These are phyloP conservation scores for Pleurotus eryngii DNA, from an alignment of 768 basidiomycete species.

Conservation along the genomic window DNA sequence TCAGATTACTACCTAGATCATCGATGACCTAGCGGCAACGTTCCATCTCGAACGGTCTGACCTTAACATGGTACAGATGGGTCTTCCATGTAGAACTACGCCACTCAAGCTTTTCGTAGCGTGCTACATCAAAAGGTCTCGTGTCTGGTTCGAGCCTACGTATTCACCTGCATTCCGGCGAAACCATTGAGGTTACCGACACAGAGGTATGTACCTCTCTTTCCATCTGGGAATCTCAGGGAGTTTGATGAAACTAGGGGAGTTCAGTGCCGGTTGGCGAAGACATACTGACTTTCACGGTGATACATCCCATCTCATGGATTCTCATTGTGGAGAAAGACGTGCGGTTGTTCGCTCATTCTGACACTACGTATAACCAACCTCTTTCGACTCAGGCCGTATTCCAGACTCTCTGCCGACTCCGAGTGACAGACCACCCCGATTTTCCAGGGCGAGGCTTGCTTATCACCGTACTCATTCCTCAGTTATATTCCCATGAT, in stretches of 20 bases:
- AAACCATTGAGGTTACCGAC: slow-evolving; percentile 46
- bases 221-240: background rate
- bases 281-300: slow-evolving; percentile 60
- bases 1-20: slow-evolving; percentile 46
- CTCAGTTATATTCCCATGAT: too few relatives aligned
- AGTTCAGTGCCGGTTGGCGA: slow-evolving; percentile 76
- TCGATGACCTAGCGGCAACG: slow-evolving; percentile 88
- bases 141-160: slow-evolving; percentile 64
- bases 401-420: slow-evolving; percentile 80
- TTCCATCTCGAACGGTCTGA: slow-evolving; percentile 69
- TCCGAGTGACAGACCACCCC: slow-evolving; percentile 47
- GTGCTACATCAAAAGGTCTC: slow-evolving; percentile 88
- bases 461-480: slow-evolving; percentile 64
- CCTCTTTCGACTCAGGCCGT: slow-evolving; percentile 61
- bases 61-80: slow-evolving; percentile 65
- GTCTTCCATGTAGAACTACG: background rate
- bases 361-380: background rate
- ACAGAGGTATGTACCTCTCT: slow-evolving; percentile 44
- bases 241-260: slow-evolving; percentile 40
- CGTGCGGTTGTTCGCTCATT: slow-evolving; percentile 33
- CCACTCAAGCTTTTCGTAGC: slow-evolving; percentile 38
- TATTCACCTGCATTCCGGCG: slow-evolving; percentile 57
- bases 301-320: slow-evolving; percentile 61
- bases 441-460: slow-evolving; percentile 62
- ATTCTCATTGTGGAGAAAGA: slow-evolving; percentile 94